These are phyloP conservation scores for Monosporascus ibericus DNA, from an alignment of 2,329 filamentous ascomycete genomes.

Conservation along the genomic window DNA sequence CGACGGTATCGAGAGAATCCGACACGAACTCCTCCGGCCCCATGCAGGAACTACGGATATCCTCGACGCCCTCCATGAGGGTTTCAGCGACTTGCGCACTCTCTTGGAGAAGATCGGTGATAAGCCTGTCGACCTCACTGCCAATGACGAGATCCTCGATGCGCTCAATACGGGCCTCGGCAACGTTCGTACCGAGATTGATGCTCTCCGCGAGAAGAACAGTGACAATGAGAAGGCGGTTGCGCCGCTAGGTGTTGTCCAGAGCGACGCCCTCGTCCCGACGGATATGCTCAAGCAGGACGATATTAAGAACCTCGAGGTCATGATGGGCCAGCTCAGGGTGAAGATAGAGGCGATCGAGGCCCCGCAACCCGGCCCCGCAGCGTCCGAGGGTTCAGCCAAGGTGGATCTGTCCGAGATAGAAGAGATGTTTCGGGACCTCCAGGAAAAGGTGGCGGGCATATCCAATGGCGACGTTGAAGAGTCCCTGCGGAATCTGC, in stretches of 20 bases:
- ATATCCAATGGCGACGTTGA: constrained; percentile 39
- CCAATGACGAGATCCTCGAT: constrained; percentile 85
- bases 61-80: constrained; percentile 83
- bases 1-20: constrained; percentile 67
- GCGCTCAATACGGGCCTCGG: constrained; percentile 79
- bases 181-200: constrained; percentile 70
- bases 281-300: constrained; percentile 55
- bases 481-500: constrained; percentile 40
- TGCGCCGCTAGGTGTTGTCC: constrained; percentile 44
- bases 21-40: constrained; percentile 65
- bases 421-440: constrained; percentile 45
- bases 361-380: constrained; percentile 34
- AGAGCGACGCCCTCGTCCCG: constrained; percentile 41
- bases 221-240: constrained; percentile 21
- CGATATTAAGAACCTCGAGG: constrained; percentile 81
- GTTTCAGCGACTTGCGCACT: constrained; percentile 67
- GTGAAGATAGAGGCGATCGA: constrained; percentile 80
- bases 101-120: constrained; percentile 74
- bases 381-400: constrained; percentile 26
- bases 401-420: constrained; percentile 41
- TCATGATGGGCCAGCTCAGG: constrained; percentile 73
- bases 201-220: constrained; percentile 59
- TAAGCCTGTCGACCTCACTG: constrained; percentile 75
- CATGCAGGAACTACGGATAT: constrained; percentile 76
- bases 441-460: constrained; percentile 49